Percentiles rank a stretch among this genome's conserved stretches.
These are phyloP conservation scores for Paraphoma chrysanthemicola DNA, from an alignment of 2,329 filamentous ascomycete genomes.

Conservation along the genomic window DNA sequence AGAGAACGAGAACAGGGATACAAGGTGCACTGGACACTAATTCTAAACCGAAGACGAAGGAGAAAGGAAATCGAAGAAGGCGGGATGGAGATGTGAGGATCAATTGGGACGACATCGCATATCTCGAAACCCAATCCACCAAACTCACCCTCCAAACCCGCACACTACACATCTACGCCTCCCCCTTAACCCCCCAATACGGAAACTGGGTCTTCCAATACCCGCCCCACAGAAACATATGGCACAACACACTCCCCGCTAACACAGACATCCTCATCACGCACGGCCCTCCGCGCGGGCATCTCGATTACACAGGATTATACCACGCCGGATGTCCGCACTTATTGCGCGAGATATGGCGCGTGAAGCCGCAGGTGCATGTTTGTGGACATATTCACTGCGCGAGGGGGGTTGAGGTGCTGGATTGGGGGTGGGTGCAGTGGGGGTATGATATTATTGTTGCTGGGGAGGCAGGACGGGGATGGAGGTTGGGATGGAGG, in stretches of 20 bases:
- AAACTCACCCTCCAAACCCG: constrained; percentile 57
- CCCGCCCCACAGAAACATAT: constrained; percentile 63
- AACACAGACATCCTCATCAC: constrained; percentile 79
- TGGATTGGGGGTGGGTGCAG: constrained; percentile 76
- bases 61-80: not conserved
- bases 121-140: constrained; percentile 71
- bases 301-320: constrained; percentile 62
- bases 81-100: constrained; percentile 29
- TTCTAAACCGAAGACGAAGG: not conserved
- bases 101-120: constrained; percentile 73
- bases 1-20: too few species aligned
- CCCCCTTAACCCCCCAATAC: constrained; percentile 75
- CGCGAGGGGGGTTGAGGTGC: constrained; percentile 69
- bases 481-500: constrained; percentile 9
- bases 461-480: constrained; percentile 37
- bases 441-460: constrained; percentile 69
- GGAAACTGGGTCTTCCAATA: constrained; percentile 84
- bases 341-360: constrained; percentile 74
- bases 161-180: constrained; percentile 74
- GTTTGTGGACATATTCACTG: constrained; percentile 86
- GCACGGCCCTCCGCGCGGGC: constrained; percentile 76
- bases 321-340: constrained; percentile 65
- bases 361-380: constrained; percentile 71
- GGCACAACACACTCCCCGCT: constrained; percentile 70
- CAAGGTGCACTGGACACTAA: too few species aligned